A percentile compares a stretch with the other conserved stretches of the same genome.
These are phyloP conservation scores for Candida tetrigidarum DNA, from an alignment of 1,139 yeast genomes.

Conservation along the genomic window DNA sequence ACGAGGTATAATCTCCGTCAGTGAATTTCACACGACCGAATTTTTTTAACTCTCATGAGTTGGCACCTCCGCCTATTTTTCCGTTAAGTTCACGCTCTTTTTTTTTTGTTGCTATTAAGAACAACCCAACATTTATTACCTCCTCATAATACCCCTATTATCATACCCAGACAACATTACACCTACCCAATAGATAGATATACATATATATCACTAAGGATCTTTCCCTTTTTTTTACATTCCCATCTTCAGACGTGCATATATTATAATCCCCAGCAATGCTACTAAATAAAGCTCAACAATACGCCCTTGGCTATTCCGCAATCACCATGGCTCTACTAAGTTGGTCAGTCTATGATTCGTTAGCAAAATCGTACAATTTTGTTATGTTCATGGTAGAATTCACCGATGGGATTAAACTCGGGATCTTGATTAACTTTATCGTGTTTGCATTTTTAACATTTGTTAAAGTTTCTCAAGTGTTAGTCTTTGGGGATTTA, in stretches of 20 bases:
- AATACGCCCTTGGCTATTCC: constrained; percentile 32
- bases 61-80: constrained; percentile 3
- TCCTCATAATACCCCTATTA: too few relatives aligned
- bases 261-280: constrained; percentile 3
- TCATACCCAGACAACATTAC: too few relatives aligned
- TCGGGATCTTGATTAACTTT: constrained; percentile 36
- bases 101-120: background rate
- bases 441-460: constrained; percentile 40
- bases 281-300: constrained; percentile 16
- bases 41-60: background rate
- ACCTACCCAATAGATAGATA: too few relatives aligned
- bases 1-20: too few relatives aligned
- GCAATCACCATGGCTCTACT: constrained; percentile 28
- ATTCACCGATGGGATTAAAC: constrained; percentile 39
- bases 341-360: constrained; percentile 31
- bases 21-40: background rate
- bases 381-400: constrained; percentile 33
- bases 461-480: constrained; percentile 48
- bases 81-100: background rate
- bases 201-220: too few relatives aligned
- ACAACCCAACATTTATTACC: constrained; percentile 7
- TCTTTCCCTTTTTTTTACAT: background rate
- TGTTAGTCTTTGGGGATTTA: constrained; percentile 72
- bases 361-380: constrained; percentile 31
- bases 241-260: too few relatives aligned